Percentiles rank a stretch among this genome's conserved stretches.
Conservation (phyloP, 345 rosid genomes). For the Camelina laxa region DNA sequence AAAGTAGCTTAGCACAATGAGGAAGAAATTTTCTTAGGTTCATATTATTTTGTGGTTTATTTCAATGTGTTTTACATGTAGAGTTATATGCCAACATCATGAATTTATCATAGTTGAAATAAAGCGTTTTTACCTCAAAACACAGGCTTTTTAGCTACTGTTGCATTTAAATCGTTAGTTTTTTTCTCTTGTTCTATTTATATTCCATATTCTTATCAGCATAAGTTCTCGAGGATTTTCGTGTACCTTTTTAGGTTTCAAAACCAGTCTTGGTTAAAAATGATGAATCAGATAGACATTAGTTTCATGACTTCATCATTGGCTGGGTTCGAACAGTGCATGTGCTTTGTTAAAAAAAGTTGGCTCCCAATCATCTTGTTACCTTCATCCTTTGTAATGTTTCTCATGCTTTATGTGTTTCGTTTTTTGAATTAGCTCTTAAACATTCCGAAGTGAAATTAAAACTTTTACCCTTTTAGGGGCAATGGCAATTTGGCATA, state of each 20-base stretch:
- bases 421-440: not conserved
- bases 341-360: not conserved
- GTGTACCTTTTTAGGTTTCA: constrained; percentile 2
- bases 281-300: not conserved
- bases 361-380: not conserved
- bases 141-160: constrained; percentile 3
- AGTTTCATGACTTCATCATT: not conserved
- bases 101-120: constrained; percentile 4
- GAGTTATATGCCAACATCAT: not conserved
- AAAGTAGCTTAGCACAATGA: not conserved
- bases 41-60: not conserved
- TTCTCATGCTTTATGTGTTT: constrained; percentile 9
- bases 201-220: not conserved
- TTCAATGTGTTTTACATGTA: not conserved
- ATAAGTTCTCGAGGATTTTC: not conserved
- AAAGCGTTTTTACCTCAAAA: constrained; percentile 2
- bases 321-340: not conserved
- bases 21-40: constrained; percentile 4
- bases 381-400: constrained; percentile 5
- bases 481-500: not conserved
- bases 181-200: not conserved
- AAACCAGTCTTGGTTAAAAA: constrained; percentile 1
- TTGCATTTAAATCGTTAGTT: not conserved
- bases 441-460: not conserved
- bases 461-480: not conserved